Base-by-base conservation (phyloP, 805 yeast genomes). In the Kodamaea hsintzibuensis region DNA sequence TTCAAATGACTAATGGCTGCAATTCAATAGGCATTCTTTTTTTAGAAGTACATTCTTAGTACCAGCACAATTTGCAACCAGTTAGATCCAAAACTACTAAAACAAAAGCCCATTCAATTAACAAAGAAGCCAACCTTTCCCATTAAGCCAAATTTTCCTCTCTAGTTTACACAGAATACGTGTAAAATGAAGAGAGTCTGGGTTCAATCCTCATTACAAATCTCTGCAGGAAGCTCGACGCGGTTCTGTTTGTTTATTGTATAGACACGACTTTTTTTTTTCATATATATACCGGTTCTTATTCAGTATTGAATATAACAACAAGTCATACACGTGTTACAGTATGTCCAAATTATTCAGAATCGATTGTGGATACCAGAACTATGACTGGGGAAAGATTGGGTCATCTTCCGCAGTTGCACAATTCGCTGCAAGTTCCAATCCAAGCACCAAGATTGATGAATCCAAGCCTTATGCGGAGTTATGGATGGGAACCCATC, bases 401-500 rank as follows among this genome's bases (percentile, higher is more conserved):
- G 98, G 99, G 45, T 78, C 85, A 6, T 61, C 82, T 6, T 89
- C 97, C 16, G 88, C 96, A 7, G 99, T 92, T 50, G 99, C 99
- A 3, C 86, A 81, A 67, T 93, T 84, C 68, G 96, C 96, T 44
- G 78, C 85, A 39, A 76, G 78, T 49, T 84, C 96, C 44, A 85
- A 88, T 70, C 81, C 89, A 2, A 44, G 61, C 10, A 76, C 89
- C 51, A 66, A 65, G 16, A 81, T 91, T 52, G 90, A 88, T 60
- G 92, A 87, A 63, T 51, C 78, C 39, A 83, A 85, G 65, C 98
- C 99, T 9, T 95, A 95, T 67, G 99, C 99, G 14, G 99, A 95
- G 71, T 78, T 95, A 61, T 95, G 99, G 99, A 95, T 95, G 99
- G 99, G 99, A 40, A 91, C 98, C 22, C 99, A 95, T 69, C 93